A percentile compares a stretch with the other conserved stretches of the same genome.
These are phyloP conservation scores for Maudiozyma saulgeensis DNA, from an alignment of 805 yeast species.

Conservation along the genomic window DNA sequence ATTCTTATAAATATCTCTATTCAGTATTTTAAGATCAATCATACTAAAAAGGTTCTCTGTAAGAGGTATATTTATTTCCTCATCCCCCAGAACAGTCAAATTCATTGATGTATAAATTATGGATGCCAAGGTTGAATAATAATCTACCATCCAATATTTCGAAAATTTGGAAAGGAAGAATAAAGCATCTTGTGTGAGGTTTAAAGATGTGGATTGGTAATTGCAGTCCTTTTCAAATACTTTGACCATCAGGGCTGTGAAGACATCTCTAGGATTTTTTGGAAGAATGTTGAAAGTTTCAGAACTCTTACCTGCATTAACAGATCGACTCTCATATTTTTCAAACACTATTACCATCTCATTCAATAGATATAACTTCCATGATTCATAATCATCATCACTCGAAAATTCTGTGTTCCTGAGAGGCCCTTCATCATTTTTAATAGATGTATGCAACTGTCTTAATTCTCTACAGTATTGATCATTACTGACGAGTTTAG, in stretches of 20 bases:
- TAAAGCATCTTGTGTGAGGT: slow-evolving; percentile 35
- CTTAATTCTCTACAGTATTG: slow-evolving; percentile 14
- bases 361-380: slow-evolving; percentile 34
- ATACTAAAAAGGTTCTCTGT: slow-evolving; percentile 30
- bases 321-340: slow-evolving; percentile 5
- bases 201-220: slow-evolving; percentile 5
- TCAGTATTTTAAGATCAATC: slow-evolving; percentile 17
- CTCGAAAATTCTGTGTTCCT: slow-evolving; percentile 31
- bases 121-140: slow-evolving; percentile 39
- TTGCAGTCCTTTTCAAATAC: slow-evolving; percentile 35
- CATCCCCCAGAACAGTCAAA: slow-evolving; percentile 26
- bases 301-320: not conserved
- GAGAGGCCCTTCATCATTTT: slow-evolving; percentile 25
- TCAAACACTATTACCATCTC: slow-evolving; percentile 27
- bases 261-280: slow-evolving; percentile 32
- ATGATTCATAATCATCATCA: slow-evolving; percentile 28
- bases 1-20: slow-evolving; percentile 16
- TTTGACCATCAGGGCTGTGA: slow-evolving; percentile 32
- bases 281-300: slow-evolving; percentile 30
- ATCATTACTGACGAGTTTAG: slow-evolving; percentile 12
- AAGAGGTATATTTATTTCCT: slow-evolving; percentile 24
- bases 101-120: slow-evolving; percentile 44
- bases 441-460: slow-evolving; percentile 4
- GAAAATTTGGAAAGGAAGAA: slow-evolving; percentile 38
- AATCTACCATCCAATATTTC: slow-evolving; percentile 49